Evolutionary conservation across 1,139 yeast genomes (phyloP), one percentile per base, ranked within the genome.

Genomic region (Sugiyamaella sp.): DNA sequence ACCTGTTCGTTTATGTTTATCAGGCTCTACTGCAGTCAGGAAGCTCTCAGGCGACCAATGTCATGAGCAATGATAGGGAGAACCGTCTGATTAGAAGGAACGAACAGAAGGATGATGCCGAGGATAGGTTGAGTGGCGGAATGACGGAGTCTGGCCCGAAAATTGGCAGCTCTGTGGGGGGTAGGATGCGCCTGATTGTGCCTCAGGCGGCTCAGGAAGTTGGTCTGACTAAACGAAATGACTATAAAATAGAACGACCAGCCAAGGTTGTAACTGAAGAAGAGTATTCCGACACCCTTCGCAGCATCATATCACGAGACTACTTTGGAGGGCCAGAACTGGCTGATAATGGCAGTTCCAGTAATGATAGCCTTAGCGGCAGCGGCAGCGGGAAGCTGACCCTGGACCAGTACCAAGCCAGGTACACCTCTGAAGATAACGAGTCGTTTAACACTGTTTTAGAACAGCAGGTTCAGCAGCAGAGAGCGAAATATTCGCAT

Each of bases 401-500:
- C 38, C 54, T 17, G 38, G 59, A 60, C n/a, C 50, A 60, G 21
- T 70, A 64, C 42, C 73, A 68, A 46, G 60, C 61, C 6, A 60
- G 55, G 16, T 62, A 64, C 47, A 70, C 72, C 0, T 65, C 73
- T 0, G 73, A 70, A 51, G 74, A 70, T 52, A 70, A 69, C 52
- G 67, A 63, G 9, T 65, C 71, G 21, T 69, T 68, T 51, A 57
- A 59, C 27, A 56, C 58, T 9, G 50, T 70, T 12, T 53, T 67
- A 19, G 68, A 63, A 25, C 52, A 52, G n/a, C 60, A 62, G 27
- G 57, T 60, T 20, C 55, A 57, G 10, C 20, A 42, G 14, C 57
- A 58, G 22, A 53, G 68, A 21, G 60, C 57, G 27, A 56, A 54
- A 38, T 57, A 57, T 45, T 55, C 62, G 10, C 66, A 71, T 71